These are phyloP conservation scores for Pochonia chlamydosporia DNA, from an alignment of 2,329 filamentous ascomycete genomes.

Conservation along the genomic window DNA sequence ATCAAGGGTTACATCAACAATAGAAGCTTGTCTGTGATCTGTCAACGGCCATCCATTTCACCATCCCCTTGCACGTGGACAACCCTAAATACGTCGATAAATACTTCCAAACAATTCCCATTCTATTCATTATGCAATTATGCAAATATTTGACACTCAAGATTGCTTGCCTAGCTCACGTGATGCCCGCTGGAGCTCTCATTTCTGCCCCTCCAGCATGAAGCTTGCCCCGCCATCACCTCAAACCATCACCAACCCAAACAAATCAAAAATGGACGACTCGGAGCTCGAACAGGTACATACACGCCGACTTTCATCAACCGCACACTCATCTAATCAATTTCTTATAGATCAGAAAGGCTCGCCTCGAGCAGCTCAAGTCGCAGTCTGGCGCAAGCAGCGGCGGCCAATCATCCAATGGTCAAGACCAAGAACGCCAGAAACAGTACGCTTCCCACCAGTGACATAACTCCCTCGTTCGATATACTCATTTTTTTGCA, in stretches of 20 bases:
- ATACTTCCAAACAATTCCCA: no score
- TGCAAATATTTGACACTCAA: no score
- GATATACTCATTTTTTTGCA: neutral
- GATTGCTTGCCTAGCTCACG: constrained; percentile 11
- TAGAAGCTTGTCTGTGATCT: neutral
- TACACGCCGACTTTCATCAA: neutral
- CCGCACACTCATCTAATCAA: constrained; percentile 2
- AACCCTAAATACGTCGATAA: no score
- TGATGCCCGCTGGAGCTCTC: constrained; percentile 7
- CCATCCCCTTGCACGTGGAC: no score
- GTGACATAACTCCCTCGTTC: neutral
- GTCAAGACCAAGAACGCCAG: constrained; percentile 55
- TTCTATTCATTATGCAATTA: no score
- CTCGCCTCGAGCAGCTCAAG: constrained; percentile 89
- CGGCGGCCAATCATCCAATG: constrained; percentile 30
- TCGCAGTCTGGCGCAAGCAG: constrained; percentile 53
- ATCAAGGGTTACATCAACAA: neutral
- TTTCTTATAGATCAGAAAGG: constrained; percentile 69
- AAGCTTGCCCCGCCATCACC: constrained; percentile 3
- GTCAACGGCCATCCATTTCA: neutral
- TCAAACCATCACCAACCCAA: constrained; percentile 6
- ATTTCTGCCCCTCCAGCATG: constrained; percentile 13
- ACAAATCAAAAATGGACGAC: constrained; percentile 34
- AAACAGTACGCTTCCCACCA: constrained; percentile 29
- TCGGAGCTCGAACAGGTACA: constrained; percentile 37